These are phyloP conservation scores for Isatis lusitanica DNA, from an alignment of 441 rosid species.

Conservation along the genomic window DNA sequence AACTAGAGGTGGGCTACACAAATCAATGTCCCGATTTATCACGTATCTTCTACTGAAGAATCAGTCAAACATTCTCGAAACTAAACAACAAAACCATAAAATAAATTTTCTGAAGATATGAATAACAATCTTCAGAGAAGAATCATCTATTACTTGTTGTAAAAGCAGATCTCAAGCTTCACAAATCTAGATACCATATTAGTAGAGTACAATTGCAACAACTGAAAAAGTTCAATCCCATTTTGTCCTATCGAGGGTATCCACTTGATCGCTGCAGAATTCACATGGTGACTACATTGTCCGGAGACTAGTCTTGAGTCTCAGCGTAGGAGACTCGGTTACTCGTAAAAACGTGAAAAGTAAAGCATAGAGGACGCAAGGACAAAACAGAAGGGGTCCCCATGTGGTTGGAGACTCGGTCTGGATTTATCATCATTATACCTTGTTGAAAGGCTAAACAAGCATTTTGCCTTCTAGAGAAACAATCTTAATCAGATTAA, in stretches of 20 bases:
- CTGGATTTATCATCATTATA: slow-evolving; percentile 13
- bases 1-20: slow-evolving; percentile 40
- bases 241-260: neutral
- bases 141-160: slow-evolving; percentile 6
- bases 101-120: neutral
- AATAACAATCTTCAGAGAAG: neutral
- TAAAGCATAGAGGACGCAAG: neutral
- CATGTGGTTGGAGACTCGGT: slow-evolving; percentile 32
- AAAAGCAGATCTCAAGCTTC: neutral
- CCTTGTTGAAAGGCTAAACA: neutral
- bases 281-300: slow-evolving; percentile 15
- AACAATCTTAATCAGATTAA: slow-evolving; percentile 24
- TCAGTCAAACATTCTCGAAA: slow-evolving; percentile 38
- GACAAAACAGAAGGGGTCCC: slow-evolving; percentile 35
- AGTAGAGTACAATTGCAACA: neutral
- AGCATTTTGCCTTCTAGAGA: slow-evolving; percentile 27
- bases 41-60: slow-evolving; percentile 35
- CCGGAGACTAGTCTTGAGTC: slow-evolving; percentile 16
- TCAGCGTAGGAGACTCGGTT: slow-evolving; percentile 12
- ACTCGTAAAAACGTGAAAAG: slow-evolving; percentile 3
- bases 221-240: slow-evolving; percentile 4
- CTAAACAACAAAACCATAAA: neutral
- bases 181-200: neutral
- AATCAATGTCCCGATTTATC: slow-evolving; percentile 33
- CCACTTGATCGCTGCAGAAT: neutral